Conservation (phyloP, 768 basidiomycete genomes). For the Terana coerulea region DNA sequence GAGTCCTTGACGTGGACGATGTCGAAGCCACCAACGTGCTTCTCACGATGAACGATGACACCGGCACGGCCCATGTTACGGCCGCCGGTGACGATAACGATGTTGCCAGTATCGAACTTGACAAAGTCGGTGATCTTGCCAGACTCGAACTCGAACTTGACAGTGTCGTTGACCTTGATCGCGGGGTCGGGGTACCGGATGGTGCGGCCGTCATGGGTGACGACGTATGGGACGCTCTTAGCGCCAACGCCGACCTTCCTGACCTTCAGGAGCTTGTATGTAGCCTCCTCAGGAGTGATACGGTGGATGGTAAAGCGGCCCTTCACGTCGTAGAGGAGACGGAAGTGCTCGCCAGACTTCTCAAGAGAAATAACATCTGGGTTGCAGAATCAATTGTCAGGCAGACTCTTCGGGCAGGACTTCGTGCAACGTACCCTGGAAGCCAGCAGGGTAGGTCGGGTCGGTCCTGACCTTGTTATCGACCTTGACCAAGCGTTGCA, state of each 20-base stretch:
- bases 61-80: slow-evolving; percentile 99
- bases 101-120: slow-evolving; percentile 96
- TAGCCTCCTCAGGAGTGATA: slow-evolving; percentile 95
- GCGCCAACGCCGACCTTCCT: slow-evolving; percentile 86
- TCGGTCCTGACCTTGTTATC: slow-evolving; percentile 99
- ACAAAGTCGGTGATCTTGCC: slow-evolving; percentile 90
- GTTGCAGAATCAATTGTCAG: neutral
- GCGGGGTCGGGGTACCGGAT: slow-evolving; percentile 98
- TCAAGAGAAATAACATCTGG: slow-evolving; percentile 95
- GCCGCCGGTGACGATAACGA: slow-evolving; percentile 97
- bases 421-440: slow-evolving; percentile 70
- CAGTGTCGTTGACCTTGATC: slow-evolving; percentile 95
- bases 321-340: slow-evolving; percentile 98
- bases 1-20: slow-evolving; percentile 98
- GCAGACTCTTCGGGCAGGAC: neutral
- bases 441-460: slow-evolving; percentile 93
- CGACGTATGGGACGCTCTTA: slow-evolving; percentile 93
- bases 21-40: slow-evolving; percentile 97
- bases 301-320: slow-evolving; percentile 99
- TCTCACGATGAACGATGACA: slow-evolving; percentile 94
- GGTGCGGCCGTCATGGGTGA: slow-evolving; percentile 99
- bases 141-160: slow-evolving; percentile 95
- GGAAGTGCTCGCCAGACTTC: slow-evolving; percentile 99
- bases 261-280: slow-evolving; percentile 96
- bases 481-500: slow-evolving; percentile 96